These are phyloP conservation scores for Hura crepitans DNA, from an alignment of 441 rosid genomes.

Conservation along the genomic window DNA sequence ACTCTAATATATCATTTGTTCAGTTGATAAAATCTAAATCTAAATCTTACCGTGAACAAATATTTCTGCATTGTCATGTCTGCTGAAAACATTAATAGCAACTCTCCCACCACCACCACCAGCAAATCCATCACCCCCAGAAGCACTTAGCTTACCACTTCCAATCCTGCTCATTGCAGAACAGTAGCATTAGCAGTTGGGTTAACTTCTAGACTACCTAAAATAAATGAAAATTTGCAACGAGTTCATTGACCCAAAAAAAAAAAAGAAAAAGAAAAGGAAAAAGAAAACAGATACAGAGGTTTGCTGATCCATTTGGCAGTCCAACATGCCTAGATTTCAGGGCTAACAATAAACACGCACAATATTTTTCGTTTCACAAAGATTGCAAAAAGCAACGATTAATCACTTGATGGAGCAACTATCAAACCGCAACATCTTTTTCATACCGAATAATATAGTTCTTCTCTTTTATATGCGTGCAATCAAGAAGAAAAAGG, in stretches of 20 bases:
- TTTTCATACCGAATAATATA: neutral
- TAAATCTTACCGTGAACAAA: slow-evolving; percentile 53
- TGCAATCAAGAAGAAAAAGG: neutral
- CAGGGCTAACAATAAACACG: neutral
- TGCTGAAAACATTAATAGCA: slow-evolving; percentile 64
- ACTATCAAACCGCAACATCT: neutral
- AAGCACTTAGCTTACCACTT: slow-evolving; percentile 51
- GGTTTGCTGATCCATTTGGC: neutral
- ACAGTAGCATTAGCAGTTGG: slow-evolving; percentile 16
- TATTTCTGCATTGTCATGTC: slow-evolving; percentile 48
- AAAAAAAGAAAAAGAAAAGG: neutral
- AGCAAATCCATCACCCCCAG: slow-evolving; percentile 70
- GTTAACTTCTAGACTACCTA: slow-evolving; percentile 9
- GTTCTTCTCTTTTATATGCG: neutral
- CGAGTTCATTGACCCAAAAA: neutral
- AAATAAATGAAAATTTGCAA: slow-evolving; percentile 9
- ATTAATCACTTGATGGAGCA: neutral
- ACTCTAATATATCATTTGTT: neutral
- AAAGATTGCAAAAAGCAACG: neutral
- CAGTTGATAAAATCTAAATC: neutral
- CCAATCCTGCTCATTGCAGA: slow-evolving; percentile 49
- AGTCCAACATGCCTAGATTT: neutral
- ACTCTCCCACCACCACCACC: slow-evolving; percentile 84
- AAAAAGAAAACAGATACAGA: neutral
- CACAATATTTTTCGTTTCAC: neutral